Evolutionary conservation across 2,329 filamentous ascomycete species (phyloP), one percentile per base, ranked within the genome.

Genomic region (Phialophora chinensis): DNA sequence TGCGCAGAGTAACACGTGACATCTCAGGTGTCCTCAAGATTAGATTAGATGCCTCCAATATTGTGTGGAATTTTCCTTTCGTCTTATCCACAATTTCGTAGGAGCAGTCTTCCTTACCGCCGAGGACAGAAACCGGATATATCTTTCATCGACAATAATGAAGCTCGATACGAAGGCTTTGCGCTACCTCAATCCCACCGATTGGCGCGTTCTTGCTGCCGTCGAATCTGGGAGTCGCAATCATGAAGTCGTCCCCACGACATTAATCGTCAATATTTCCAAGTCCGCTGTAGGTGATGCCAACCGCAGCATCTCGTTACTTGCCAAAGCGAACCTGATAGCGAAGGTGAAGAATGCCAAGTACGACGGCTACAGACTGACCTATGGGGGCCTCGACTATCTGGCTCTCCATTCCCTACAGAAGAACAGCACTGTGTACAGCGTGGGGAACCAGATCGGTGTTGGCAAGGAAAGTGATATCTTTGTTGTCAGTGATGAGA

Each of bases 391-490:
- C 1, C 88, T 98, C 56, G 95, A 99, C 82, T 99, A 99, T 79
- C 88, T 99, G n/a, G 92, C 95, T 17, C 85, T 99, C 62, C 93
- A 98, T 80, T 89, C 92, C 0, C 90, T 98, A 77, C 90, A 93
- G 65, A 90, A 91, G 73, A 85, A 88, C 71, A 90, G 90, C 73
- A 87, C 86, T 63, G 86, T 98, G 49, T 98, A 96, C 85, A 96
- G 91, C 72, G 92, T 98, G 3, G 95, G 95, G 61, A 95, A 91
- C 78, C 91, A 96, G 75, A 92, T 99, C 71, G 95, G 96, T 56
- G 93, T 98, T 2, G 95, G 95, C 62, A 99, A 99, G 79, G 95
- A 99, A 81, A 96, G 92, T 73, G 95, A 99, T 76, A 98, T 99
- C 75, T 91, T 96, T 79, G 90, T 98, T 65, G 93, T 97, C 57